Evolutionary conservation across 1,284 basidiomycete genomes (phyloP).

Genomic region (Heterobasidion irregulare): DNA sequence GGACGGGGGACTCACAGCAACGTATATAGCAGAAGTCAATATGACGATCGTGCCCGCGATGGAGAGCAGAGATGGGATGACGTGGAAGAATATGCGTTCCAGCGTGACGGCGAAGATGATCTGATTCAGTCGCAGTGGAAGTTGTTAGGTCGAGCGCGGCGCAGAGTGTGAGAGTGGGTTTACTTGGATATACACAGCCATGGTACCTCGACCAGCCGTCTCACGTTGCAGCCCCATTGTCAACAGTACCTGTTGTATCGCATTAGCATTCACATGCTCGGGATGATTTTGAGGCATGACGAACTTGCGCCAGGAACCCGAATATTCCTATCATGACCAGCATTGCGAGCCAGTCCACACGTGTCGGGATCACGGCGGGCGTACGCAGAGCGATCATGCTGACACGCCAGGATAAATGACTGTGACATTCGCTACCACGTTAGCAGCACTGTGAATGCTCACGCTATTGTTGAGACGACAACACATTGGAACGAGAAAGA

Average conservation of each 20-base stretch:
- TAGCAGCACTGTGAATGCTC: neutral
- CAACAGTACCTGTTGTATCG: conserved; percentile 35
- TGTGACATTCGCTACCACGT: neutral
- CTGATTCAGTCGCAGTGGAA: conserved; percentile 20
- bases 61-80: conserved; percentile 42
- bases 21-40: conserved; percentile 48
- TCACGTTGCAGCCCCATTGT: conserved; percentile 62
- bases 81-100: conserved; percentile 55
- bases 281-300: neutral
- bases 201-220: conserved; percentile 49
- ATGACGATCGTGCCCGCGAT: conserved; percentile 51
- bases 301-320: conserved; percentile 52
- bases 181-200: conserved; percentile 57
- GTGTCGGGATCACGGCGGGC: conserved; percentile 38
- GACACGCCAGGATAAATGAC: conserved; percentile 1
- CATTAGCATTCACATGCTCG: neutral
- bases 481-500: conserved; percentile 62
- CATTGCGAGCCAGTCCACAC: conserved; percentile 34
- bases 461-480: conserved; percentile 44
- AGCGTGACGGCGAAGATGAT: conserved; percentile 54
- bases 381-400: conserved; percentile 37
- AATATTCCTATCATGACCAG: conserved; percentile 43
- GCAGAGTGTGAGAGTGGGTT: neutral
- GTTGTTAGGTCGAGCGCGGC: neutral
- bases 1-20: conserved; percentile 35